Base-by-base conservation (phyloP, 805 yeast species). In the Pichia nanzhaoensis region DNA sequence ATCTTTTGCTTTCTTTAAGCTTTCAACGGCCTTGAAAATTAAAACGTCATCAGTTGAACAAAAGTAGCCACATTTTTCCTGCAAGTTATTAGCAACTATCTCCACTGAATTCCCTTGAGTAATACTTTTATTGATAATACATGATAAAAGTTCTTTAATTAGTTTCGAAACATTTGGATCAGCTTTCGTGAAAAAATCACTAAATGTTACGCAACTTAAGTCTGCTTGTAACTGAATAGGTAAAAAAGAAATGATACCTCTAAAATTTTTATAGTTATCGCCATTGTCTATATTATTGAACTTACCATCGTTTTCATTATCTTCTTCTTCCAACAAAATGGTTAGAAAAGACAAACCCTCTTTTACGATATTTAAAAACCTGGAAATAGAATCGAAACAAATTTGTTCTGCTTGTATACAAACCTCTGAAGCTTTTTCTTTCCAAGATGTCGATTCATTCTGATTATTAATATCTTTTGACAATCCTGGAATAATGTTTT, bases 41-140 rank as follows among this genome's bases (percentile, higher is more conserved):
- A 89, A 74, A 22, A 93, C 96, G 64, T 93, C 99, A 53, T 84
- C 87, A 14, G 95, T 79, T 0, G 97, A 87, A 58, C 98, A 93
- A 64, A 89, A 93, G 0, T 95, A 80, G 1, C 95, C 95, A 69
- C 99, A 93, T 48, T 91, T 81, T 44, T 87, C 95, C 64, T 93
- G 96, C 42, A 93, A 68, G 1, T 90, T 80, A 31, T 82, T 80
- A 1, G 97, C 95, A 42, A 91, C 86, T 46, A 83, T 71, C 59
- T 91, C 98, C 37, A 93, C 91, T 0, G 95, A 84, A 4, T 87
- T 91, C n/a, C 99, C 98, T 52, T 85, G 79, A 33, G 86, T 73
- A 46, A 93, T 89, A 53, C 85, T 87, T 60, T 84, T 84, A 64
- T 90, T 90, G 50, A 93, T 89, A 32, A 93, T 80, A 1, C 96